A percentile compares a stretch with the other conserved stretches of the same genome.
These are phyloP conservation scores for Sporisorium graminicola DNA, from an alignment of 1,284 basidiomycete species.

Conservation along the genomic window DNA sequence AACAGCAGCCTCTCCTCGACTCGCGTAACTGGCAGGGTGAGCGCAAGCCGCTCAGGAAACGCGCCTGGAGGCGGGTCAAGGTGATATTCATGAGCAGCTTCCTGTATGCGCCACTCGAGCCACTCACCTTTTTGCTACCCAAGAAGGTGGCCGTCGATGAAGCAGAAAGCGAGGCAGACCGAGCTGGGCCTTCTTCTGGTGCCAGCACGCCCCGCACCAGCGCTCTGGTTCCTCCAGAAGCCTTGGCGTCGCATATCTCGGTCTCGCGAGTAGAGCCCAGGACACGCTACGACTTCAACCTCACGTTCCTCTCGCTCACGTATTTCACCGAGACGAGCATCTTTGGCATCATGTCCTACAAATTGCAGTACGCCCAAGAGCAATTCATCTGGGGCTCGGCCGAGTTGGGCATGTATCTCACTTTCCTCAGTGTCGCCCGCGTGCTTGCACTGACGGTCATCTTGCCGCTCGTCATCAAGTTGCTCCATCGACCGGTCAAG, in stretches of 20 bases:
- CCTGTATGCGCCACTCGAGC: constrained; percentile 52
- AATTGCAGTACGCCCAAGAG: constrained; percentile 64
- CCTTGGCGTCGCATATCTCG: constrained; percentile 60
- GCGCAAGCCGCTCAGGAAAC: constrained; percentile 30
- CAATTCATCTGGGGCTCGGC: constrained; percentile 64
- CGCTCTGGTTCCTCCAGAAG: constrained; percentile 32
- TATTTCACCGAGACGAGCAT: constrained; percentile 61
- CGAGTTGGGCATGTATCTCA: constrained; percentile 63
- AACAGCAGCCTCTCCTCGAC: constrained; percentile 42
- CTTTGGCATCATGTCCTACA: constrained; percentile 63
- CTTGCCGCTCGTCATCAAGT: constrained; percentile 62
- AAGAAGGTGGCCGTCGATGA: constrained; percentile 41
- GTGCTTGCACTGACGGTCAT: constrained; percentile 61
- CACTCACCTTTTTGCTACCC: constrained; percentile 58
- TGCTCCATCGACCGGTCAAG: constrained; percentile 58
- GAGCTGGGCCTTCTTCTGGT: constrained; percentile 6
- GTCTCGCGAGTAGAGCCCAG: constrained; percentile 48
- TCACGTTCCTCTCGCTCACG: constrained; percentile 60
- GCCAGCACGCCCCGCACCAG: constrained; percentile 18
- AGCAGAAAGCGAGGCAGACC: constrained; percentile 9
- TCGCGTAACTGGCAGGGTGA: constrained; percentile 11
- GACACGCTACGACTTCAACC: constrained; percentile 59
- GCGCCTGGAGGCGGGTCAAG: constrained; percentile 48
- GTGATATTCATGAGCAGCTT: constrained; percentile 44
- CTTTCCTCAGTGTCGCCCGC: constrained; percentile 56